These are phyloP conservation scores for Heliosperma pusillum DNA, from an alignment of 148 eudicot species.

Conservation along the genomic window DNA sequence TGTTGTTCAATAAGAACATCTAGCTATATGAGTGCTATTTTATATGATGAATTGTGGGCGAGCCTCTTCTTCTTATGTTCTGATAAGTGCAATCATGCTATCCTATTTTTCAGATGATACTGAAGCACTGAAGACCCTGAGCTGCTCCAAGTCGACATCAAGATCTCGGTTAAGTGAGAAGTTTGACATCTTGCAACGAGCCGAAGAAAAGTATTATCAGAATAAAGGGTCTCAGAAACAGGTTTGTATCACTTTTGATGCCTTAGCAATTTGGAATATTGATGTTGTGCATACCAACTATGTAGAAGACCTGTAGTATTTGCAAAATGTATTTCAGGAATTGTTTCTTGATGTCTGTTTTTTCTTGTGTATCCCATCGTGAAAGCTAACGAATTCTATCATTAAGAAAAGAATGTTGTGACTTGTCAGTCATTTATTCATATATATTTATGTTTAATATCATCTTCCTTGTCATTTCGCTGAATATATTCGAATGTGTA, in stretches of 20 bases:
- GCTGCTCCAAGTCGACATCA: conserved; percentile 42
- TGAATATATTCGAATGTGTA: not conserved
- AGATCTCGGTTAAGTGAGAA: conserved; percentile 49
- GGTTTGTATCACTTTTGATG: conserved; percentile 33
- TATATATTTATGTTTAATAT: not conserved
- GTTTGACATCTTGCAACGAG: conserved; percentile 64
- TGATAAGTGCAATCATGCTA: conserved; percentile 3
- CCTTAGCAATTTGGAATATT: not conserved
- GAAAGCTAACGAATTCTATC: not conserved
- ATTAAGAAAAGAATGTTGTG: not conserved
- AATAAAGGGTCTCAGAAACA: conserved; percentile 45
- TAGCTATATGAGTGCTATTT: conserved; percentile 3
- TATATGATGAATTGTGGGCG: conserved; percentile 10
- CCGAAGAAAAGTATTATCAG: conserved; percentile 77
- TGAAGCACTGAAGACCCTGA: conserved; percentile 39
- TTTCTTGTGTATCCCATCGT: not conserved
- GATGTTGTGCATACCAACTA: not conserved
- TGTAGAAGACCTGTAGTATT: not conserved
- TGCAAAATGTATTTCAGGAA: not conserved
- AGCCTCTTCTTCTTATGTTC: not conserved
- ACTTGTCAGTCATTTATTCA: no score
- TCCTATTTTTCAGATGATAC: conserved; percentile 46
- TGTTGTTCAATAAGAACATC: conserved; percentile 7
- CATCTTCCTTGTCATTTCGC: not conserved
- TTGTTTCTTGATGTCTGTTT: not conserved